Conservation (phyloP, 1,284 basidiomycete species). For the Abortiporus biennis region DNA sequence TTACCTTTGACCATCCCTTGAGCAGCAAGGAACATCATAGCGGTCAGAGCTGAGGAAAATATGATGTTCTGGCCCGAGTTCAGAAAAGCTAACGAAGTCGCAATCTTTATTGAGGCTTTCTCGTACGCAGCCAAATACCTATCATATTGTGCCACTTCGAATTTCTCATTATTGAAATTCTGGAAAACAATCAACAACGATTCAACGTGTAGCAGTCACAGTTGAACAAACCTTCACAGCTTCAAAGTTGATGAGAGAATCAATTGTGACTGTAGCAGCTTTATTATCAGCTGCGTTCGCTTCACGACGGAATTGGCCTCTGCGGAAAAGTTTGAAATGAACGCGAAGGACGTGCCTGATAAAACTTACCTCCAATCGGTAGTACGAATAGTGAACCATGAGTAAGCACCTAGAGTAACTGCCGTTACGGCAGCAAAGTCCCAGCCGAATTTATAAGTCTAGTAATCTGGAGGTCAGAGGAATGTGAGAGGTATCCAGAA, state of each 20-base stretch:
- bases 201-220: neutral
- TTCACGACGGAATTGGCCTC: slow-evolving; percentile 90
- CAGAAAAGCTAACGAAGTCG: slow-evolving; percentile 87
- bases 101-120: slow-evolving; percentile 89
- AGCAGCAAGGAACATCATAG: slow-evolving; percentile 95
- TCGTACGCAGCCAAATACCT: slow-evolving; percentile 85
- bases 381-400: slow-evolving; percentile 95
- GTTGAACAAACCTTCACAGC: slow-evolving; percentile 80
- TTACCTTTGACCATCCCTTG: slow-evolving; percentile 90
- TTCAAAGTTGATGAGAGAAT: slow-evolving; percentile 96
- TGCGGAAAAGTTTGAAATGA: slow-evolving; percentile 23
- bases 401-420: slow-evolving; percentile 84
- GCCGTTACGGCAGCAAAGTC: slow-evolving; percentile 92
- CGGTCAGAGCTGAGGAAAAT: slow-evolving; percentile 87
- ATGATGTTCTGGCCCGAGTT: slow-evolving; percentile 98
- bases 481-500: neutral
- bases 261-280: slow-evolving; percentile 90
- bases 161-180: slow-evolving; percentile 97
- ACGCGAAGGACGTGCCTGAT: neutral
- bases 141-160: slow-evolving; percentile 91
- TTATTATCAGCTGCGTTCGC: slow-evolving; percentile 97
- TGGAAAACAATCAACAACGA: slow-evolving; percentile 30
- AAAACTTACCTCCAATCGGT: slow-evolving; percentile 83
- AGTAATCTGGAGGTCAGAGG: neutral
- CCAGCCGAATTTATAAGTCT: slow-evolving; percentile 97